Percentiles rank a stretch among this genome's conserved stretches.
These are phyloP conservation scores for Marchantia paleacea DNA, from an alignment of 225 moss, liverwort and hornwort genomes.

Conservation along the genomic window DNA sequence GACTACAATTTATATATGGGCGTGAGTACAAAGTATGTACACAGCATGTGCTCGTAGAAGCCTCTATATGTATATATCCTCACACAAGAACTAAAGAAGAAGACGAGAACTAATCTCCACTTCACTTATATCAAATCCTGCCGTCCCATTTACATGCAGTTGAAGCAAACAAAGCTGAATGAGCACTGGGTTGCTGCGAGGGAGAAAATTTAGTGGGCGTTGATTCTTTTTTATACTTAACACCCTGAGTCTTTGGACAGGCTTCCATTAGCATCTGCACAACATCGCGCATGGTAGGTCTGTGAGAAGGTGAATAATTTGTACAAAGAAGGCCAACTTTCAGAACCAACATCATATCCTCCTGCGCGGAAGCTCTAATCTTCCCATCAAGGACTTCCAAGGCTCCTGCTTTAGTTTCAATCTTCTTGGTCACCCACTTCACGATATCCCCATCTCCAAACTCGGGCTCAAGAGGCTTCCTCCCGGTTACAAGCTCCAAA, in stretches of 20 bases:
- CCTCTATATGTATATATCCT: neutral
- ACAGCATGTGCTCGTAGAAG: neutral
- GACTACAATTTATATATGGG: neutral
- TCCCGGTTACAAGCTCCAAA: slow-evolving; percentile 48
- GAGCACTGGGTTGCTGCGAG: neutral
- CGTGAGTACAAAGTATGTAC: slow-evolving; percentile 5
- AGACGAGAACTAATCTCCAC: no score
- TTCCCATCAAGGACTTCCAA: slow-evolving; percentile 36
- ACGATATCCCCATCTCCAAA: slow-evolving; percentile 48
- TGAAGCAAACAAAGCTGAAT: neutral
- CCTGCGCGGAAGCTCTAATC: slow-evolving; percentile 30
- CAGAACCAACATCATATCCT: slow-evolving; percentile 46
- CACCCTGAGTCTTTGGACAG: slow-evolving; percentile 15
- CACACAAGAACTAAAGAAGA: neutral
- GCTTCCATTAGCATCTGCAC: slow-evolving; percentile 50
- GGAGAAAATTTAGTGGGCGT: neutral
- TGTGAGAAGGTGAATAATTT: slow-evolving; percentile 35
- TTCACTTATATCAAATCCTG: neutral
- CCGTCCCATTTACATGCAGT: slow-evolving; percentile 6
- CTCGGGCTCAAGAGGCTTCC: slow-evolving; percentile 44
- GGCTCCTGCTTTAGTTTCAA: slow-evolving; percentile 38
- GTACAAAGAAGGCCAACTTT: slow-evolving; percentile 52
- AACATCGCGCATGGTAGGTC: slow-evolving; percentile 49
- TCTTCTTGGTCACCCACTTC: slow-evolving; percentile 46
- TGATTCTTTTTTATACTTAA: neutral